These are phyloP conservation scores for Papiliotrema fonsecae DNA, from an alignment of 1,284 basidiomycete genomes.

Conservation along the genomic window DNA sequence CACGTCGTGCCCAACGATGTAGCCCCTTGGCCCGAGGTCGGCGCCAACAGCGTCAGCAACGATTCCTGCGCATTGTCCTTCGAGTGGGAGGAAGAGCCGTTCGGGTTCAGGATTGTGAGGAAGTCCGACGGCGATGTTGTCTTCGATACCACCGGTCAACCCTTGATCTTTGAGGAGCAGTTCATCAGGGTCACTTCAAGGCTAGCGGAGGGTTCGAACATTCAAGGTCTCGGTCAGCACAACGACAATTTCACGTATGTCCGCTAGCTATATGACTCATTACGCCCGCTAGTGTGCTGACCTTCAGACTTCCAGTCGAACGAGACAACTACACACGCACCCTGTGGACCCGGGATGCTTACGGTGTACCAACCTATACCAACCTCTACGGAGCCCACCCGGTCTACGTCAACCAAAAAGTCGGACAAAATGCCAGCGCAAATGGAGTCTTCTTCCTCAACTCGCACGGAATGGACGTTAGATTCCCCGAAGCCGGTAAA, in stretches of 20 bases:
- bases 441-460: conserved; percentile 24
- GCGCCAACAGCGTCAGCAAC: conserved; percentile 5
- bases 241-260: conserved; percentile 51
- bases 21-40: conserved; percentile 54
- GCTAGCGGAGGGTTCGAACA: conserved; percentile 54
- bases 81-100: conserved; percentile 61
- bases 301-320: conserved; percentile 11
- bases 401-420: conserved; percentile 20
- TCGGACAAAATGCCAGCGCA: conserved; percentile 7
- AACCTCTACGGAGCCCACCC: conserved; percentile 33
- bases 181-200: conserved; percentile 58
- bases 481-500: conserved; percentile 13
- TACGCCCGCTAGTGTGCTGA: conserved; percentile 3
- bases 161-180: conserved; percentile 71
- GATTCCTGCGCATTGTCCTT: conserved; percentile 45
- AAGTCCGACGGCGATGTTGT: conserved; percentile 51
- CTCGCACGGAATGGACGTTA: conserved; percentile 33
- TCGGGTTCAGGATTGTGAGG: conserved; percentile 72
- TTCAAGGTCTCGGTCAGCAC: conserved; percentile 60
- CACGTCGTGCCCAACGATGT: conserved; percentile 66
- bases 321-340: conserved; percentile 18
- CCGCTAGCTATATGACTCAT: conserved; percentile 53
- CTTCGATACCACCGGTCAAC: conserved; percentile 65
- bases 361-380: conserved; percentile 16
- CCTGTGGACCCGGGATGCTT: conserved; percentile 20